Evolutionary conservation across 257 asterid species (phyloP).

Genomic region (Solanum ossicruentum): DNA sequence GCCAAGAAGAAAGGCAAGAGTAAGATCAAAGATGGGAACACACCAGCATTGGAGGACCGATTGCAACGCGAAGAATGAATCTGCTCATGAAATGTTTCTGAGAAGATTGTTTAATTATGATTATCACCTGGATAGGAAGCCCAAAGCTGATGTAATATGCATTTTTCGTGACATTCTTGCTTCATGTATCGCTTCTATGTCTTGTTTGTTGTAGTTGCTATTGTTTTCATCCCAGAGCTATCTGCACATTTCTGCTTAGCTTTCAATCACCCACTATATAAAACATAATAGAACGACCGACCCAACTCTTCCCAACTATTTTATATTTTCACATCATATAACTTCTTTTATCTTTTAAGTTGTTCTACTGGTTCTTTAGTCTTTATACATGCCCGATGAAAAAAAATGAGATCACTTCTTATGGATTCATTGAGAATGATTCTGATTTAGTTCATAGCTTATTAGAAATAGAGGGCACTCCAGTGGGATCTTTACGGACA

Average conservation of each 20-base stretch:
- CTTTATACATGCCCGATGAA: too few species aligned
- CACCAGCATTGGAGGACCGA: neutral
- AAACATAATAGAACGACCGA: neutral
- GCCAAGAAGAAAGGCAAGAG: conserved; percentile 34
- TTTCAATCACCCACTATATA: neutral
- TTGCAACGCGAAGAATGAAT: neutral
- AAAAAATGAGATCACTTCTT: too few species aligned
- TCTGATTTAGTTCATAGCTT: too few species aligned
- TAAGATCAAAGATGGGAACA: neutral
- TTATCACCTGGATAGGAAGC: neutral
- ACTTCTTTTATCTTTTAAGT: too few species aligned
- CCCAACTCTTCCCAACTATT: neutral
- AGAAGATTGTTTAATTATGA: neutral
- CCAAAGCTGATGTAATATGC: neutral
- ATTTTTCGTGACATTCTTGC: neutral
- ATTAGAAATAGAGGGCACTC: too few species aligned
- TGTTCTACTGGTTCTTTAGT: too few species aligned
- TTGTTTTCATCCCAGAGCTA: neutral
- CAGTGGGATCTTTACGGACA: too few species aligned
- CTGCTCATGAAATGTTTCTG: neutral
- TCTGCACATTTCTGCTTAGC: neutral
- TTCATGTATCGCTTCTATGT: neutral
- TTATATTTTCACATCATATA: neutral
- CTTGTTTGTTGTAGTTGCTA: neutral
- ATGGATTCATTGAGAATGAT: too few species aligned